Evolutionary conservation across 106 monocot species (phyloP).

Genomic region (Dendrobium catenatum): DNA sequence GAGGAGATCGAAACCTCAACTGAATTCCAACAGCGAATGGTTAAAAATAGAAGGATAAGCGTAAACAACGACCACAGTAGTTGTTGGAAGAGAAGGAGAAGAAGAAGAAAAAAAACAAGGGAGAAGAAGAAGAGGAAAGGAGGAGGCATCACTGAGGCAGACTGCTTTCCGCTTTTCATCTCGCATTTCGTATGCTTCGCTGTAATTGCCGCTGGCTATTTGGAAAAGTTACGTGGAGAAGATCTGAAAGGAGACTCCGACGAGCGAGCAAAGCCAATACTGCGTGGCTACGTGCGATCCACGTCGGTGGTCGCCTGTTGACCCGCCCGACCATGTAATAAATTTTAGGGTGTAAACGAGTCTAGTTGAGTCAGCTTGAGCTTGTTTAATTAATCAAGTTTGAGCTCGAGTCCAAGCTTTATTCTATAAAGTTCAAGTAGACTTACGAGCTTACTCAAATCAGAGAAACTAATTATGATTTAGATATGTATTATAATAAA

Average conservation of each 20-base stretch:
- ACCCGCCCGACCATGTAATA: neutral
- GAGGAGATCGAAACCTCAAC: neutral
- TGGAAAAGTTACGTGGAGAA: neutral
- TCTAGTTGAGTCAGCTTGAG: no score
- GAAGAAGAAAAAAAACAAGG: neutral
- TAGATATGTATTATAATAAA: no score
- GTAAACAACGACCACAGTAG: neutral
- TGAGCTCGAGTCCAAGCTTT: no score
- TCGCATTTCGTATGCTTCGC: neutral
- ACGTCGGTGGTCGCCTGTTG: neutral
- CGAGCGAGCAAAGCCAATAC: neutral
- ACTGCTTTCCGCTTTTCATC: neutral
- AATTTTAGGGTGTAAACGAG: no score
- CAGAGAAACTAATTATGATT: no score
- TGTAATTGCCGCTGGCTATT: neutral
- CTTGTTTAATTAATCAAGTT: no score
- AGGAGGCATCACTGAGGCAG: conserved; percentile 1
- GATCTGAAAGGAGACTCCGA: neutral
- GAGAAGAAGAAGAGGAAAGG: neutral
- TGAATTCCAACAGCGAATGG: neutral
- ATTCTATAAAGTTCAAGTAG: no score
- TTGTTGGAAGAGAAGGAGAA: neutral
- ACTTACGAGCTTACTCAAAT: no score
- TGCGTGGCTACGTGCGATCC: neutral
- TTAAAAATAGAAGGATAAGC: conserved; percentile 4